Evolutionary conservation across 2,329 filamentous ascomycete genomes (phyloP).

Genomic region (Penicillium polonicum): DNA sequence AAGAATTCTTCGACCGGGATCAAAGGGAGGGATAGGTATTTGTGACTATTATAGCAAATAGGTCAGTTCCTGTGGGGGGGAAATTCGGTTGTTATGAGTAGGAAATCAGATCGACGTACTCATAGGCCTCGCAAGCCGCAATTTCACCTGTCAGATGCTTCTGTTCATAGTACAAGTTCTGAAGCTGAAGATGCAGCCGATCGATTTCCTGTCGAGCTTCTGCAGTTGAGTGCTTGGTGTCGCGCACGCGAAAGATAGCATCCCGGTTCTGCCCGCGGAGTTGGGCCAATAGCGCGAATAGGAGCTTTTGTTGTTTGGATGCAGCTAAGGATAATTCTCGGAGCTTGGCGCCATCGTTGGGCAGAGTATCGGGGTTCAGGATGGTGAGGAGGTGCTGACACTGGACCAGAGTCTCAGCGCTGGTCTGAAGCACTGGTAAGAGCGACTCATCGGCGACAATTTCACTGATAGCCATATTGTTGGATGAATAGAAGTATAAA

Average conservation of each 20-base stretch:
- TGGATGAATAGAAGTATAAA: conserved; percentile 6
- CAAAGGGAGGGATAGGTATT: conserved; percentile 80
- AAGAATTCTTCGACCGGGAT: conserved; percentile 83
- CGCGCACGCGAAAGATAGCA: conserved; percentile 75
- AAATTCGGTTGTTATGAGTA: background rate
- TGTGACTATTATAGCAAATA: conserved; percentile 53
- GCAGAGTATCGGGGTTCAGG: conserved; percentile 50
- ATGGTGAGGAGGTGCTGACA: conserved; percentile 61
- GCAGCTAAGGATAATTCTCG: conserved; percentile 58
- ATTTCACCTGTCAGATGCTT: conserved; percentile 88
- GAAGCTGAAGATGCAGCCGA: conserved; percentile 82
- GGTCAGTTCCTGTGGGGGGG: conserved; percentile 8
- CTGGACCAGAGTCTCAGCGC: conserved; percentile 70
- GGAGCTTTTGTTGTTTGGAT: conserved; percentile 73
- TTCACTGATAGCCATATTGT: conserved; percentile 54
- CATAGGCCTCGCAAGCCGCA: conserved; percentile 81
- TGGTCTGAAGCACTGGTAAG: conserved; percentile 66
- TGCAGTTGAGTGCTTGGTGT: conserved; percentile 81
- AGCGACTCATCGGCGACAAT: conserved; percentile 67
- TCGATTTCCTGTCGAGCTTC: conserved; percentile 91
- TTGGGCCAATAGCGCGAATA: conserved; percentile 75
- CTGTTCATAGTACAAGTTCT: conserved; percentile 97
- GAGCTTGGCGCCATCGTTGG: conserved; percentile 45
- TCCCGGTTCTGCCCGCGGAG: conserved; percentile 80
- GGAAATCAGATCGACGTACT: conserved; percentile 59